Conservation (phyloP, 345 rosid genomes). For the Moringa oleifera region DNA sequence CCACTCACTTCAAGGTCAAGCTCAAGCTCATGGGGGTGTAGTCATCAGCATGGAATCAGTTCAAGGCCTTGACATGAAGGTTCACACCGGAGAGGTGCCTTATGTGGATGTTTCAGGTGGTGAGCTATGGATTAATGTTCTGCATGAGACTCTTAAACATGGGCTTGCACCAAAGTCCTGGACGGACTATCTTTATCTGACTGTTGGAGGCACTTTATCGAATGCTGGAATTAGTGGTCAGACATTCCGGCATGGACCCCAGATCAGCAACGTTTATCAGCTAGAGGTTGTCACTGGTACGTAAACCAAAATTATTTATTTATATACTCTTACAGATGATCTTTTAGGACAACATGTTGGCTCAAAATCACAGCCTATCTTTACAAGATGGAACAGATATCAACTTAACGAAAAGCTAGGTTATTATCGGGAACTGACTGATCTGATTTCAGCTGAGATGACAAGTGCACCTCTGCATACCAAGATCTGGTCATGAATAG, state of each 20-base stretch:
- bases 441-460: neutral
- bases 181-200: constrained; percentile 95
- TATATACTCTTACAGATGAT: neutral
- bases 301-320: constrained; percentile 16
- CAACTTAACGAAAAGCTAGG: neutral
- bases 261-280: constrained; percentile 74
- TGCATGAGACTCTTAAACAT: constrained; percentile 65
- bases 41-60: constrained; percentile 87
- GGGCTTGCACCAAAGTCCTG: constrained; percentile 90
- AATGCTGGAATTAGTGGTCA: constrained; percentile 97
- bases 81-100: constrained; percentile 41
- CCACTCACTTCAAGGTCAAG: constrained; percentile 93
- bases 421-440: neutral
- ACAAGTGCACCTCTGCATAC: too few relatives aligned
- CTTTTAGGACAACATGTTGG: too few relatives aligned
- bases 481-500: too few relatives aligned
- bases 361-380: too few relatives aligned
- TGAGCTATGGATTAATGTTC: constrained; percentile 80
- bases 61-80: constrained; percentile 32
- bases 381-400: neutral
- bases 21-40: constrained; percentile 75
- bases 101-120: constrained; percentile 92
- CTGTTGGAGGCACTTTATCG: constrained; percentile 88
- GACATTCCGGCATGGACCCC: constrained; percentile 88
- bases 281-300: constrained; percentile 90